phyloP scores from a whole-genome alignment of 164 flowering plant genomes.

The Vitis cinerea region DNA sequence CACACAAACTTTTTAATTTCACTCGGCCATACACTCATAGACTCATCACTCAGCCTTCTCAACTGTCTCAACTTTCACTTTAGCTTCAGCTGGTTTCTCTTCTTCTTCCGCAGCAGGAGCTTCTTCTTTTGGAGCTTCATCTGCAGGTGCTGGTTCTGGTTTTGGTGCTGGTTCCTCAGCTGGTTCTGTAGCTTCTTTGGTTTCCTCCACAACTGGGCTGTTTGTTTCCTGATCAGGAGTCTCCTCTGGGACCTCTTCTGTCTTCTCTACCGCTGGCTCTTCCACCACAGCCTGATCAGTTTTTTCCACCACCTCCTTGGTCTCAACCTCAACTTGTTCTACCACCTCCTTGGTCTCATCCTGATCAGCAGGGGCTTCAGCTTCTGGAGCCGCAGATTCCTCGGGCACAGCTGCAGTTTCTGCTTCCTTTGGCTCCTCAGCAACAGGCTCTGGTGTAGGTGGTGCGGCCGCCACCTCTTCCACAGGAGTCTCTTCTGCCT shows the following conservation, averaged over 20 bases:
- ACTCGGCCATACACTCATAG: neutral
- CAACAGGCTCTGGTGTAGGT: constrained; percentile 10
- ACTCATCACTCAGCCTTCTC: constrained; percentile 9
- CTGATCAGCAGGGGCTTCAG: constrained; percentile 9
- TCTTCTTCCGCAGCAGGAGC: constrained; percentile 15
- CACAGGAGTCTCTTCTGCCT: constrained; percentile 14
- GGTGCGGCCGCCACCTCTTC: constrained; percentile 16
- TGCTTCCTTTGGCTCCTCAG: constrained; percentile 11
- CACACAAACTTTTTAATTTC: neutral
- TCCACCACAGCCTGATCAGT: neutral
- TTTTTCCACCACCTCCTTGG: constrained; percentile 15
- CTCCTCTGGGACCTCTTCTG: neutral
- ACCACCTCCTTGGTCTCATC: constrained; percentile 18
- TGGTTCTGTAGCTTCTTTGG: constrained; percentile 5
- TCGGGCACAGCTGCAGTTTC: constrained; percentile 12
- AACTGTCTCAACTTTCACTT: constrained; percentile 9
- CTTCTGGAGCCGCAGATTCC: neutral
- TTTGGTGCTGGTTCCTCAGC: neutral
- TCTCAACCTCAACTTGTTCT: constrained; percentile 11
- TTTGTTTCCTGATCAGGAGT: neutral
- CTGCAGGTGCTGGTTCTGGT: neutral
- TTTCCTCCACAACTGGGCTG: constrained; percentile 1
- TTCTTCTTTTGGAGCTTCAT: constrained; percentile 2
- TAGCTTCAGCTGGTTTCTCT: constrained; percentile 5
- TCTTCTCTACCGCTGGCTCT: constrained; percentile 4